phyloP scores from a whole-genome alignment of 2,329 filamentous ascomycete species.

The Hypoxylon rubiginosum region DNA sequence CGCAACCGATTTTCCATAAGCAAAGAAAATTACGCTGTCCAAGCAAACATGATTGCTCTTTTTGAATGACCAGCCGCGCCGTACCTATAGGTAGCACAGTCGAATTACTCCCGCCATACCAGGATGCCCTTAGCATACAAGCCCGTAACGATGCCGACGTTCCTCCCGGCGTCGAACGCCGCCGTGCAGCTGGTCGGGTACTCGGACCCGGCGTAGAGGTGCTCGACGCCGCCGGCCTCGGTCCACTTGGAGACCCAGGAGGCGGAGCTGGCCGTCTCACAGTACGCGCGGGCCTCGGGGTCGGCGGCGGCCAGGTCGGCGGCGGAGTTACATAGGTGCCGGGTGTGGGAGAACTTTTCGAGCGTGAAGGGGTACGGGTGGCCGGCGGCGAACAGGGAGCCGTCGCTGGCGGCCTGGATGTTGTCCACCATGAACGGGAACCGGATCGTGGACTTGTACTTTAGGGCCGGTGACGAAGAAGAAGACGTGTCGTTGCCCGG shows the following conservation, averaged over 20 bases:
- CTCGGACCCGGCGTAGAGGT: constrained; percentile 52
- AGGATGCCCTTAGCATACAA: constrained; percentile 56
- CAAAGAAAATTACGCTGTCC: too few species aligned
- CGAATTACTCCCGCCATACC: constrained; percentile 44
- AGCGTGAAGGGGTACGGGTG: constrained; percentile 56
- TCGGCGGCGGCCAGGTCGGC: constrained; percentile 46
- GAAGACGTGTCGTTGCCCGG: background rate
- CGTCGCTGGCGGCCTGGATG: constrained; percentile 50
- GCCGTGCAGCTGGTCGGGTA: constrained; percentile 55
- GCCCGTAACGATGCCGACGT: constrained; percentile 54
- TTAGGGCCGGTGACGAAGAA: constrained; percentile 30
- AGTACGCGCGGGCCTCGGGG: constrained; percentile 37
- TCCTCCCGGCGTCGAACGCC: constrained; percentile 47
- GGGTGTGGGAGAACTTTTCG: constrained; percentile 49
- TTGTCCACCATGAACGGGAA: constrained; percentile 60
- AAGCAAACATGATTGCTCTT: too few species aligned
- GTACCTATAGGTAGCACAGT: too few species aligned
- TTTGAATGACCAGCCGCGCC: too few species aligned
- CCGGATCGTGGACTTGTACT: constrained; percentile 31
- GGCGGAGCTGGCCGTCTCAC: constrained; percentile 29
- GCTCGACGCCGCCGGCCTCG: constrained; percentile 49
- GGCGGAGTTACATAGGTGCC: constrained; percentile 53
- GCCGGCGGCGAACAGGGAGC: constrained; percentile 56
- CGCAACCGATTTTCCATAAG: too few species aligned
- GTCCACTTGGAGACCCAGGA: constrained; percentile 56